Conservation (phyloP, 169 alveolate species). For the Haemoproteus tartakovskyi region DNA sequence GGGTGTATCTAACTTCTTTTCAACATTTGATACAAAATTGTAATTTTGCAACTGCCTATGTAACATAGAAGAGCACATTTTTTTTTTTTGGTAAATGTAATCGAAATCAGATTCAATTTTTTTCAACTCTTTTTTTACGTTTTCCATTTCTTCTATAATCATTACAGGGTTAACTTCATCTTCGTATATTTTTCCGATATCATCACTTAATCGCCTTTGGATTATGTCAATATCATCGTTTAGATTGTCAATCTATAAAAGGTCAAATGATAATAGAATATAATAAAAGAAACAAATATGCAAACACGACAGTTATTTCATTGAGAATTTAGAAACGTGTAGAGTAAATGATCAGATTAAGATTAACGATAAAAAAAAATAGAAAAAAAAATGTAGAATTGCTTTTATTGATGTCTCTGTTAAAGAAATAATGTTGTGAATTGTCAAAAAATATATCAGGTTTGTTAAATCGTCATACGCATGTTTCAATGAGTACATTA, state of each 20-base stretch:
- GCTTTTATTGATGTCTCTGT: no score
- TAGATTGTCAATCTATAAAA: slow-evolving; percentile 26
- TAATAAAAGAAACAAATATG: no score
- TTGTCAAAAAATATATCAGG: no score
- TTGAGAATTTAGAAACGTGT: no score
- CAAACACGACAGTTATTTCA: no score
- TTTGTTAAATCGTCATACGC: no score
- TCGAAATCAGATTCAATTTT: slow-evolving; percentile 24
- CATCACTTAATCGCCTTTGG: slow-evolving; percentile 40
- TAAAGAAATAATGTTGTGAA: no score
- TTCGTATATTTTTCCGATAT: slow-evolving; percentile 49
- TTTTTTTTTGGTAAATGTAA: slow-evolving; percentile 33
- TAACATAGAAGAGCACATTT: slow-evolving; percentile 13
- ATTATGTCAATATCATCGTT: slow-evolving; percentile 54
- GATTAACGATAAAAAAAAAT: no score
- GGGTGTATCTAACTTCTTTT: slow-evolving; percentile 39
- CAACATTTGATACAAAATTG: slow-evolving; percentile 25
- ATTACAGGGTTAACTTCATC: slow-evolving; percentile 51
- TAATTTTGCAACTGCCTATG: slow-evolving; percentile 66
- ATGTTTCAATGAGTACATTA: no score
- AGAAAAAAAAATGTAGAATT: no score
- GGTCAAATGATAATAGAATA: no score
- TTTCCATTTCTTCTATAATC: slow-evolving; percentile 41
- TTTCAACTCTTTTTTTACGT: slow-evolving; percentile 20
- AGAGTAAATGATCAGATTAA: no score